Evolutionary conservation across 2,329 filamentous ascomycete species (phyloP).

Genomic region (Didymellaceae sp.): DNA sequence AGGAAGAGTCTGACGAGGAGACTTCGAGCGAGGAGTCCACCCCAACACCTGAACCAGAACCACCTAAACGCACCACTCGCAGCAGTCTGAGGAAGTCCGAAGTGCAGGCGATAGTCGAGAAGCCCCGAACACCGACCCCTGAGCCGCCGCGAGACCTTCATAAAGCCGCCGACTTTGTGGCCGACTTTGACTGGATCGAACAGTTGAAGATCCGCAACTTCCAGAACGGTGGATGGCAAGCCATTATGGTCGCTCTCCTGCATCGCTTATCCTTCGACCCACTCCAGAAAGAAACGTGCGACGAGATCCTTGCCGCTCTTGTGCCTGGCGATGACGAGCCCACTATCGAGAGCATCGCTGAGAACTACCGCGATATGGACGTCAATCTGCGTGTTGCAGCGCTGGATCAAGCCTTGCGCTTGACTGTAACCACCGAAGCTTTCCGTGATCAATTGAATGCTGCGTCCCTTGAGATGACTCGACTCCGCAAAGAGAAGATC

Average conservation of each 20-base stretch:
- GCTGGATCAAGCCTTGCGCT: conserved; percentile 83
- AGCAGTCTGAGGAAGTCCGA: conserved; percentile 86
- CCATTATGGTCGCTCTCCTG: conserved; percentile 85
- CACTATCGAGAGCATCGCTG: conserved; percentile 73
- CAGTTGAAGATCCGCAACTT: conserved; percentile 84
- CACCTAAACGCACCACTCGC: conserved; percentile 79
- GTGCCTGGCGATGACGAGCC: conserved; percentile 79
- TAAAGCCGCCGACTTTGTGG: conserved; percentile 77
- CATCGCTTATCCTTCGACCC: conserved; percentile 82
- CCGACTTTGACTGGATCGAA: conserved; percentile 82
- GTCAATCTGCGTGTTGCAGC: conserved; percentile 82
- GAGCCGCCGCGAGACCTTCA: conserved; percentile 55
- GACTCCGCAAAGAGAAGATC: conserved; percentile 93
- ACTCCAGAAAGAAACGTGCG: conserved; percentile 72
- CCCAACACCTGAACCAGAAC: conserved; percentile 67
- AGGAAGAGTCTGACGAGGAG: conserved; percentile 53
- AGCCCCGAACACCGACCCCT: conserved; percentile 48
- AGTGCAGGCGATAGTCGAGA: conserved; percentile 60
- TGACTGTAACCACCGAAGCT: conserved; percentile 84
- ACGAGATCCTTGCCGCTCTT: conserved; percentile 80
- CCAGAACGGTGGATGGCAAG: conserved; percentile 85
- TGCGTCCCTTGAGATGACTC: conserved; percentile 92
- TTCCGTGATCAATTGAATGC: conserved; percentile 89
- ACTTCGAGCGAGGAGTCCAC: conserved; percentile 60
- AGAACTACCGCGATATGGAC: conserved; percentile 77